phyloP scores from a whole-genome alignment of 176 grass and related monocot species.

The Neostapfia colusana region DNA sequence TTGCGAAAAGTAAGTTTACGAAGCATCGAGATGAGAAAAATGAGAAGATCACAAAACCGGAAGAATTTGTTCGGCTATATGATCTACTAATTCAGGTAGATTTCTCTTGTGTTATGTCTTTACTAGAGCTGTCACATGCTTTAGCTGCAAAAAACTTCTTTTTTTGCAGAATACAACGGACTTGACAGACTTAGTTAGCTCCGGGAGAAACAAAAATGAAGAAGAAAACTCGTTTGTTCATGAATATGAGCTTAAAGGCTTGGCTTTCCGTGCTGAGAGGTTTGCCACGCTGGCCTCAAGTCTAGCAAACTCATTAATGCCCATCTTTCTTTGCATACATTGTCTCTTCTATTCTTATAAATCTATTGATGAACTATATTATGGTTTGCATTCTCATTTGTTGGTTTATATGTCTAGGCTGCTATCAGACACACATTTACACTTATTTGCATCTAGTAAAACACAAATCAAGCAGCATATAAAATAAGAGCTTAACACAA shows the following conservation, averaged over 20 bases:
- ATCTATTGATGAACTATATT: background rate
- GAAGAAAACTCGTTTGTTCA: constrained; percentile 79
- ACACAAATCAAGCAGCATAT: background rate
- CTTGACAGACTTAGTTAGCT: constrained; percentile 94
- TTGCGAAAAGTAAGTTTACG: constrained; percentile 97
- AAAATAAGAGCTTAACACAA: constrained; percentile 17
- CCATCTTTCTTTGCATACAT: background rate
- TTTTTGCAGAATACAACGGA: constrained; percentile 86
- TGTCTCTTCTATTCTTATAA: background rate
- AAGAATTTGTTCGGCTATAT: constrained; percentile 92
- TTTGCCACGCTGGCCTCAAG: constrained; percentile 33
- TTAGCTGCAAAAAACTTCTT: constrained; percentile 20
- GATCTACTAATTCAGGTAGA: constrained; percentile 92
- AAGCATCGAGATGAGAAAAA: constrained; percentile 83
- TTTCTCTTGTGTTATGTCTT: constrained; percentile 26
- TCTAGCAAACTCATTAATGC: background rate
- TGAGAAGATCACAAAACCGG: constrained; percentile 93
- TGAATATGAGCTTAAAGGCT: constrained; percentile 72
- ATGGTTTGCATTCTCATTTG: background rate
- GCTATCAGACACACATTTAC: background rate
- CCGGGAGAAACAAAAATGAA: constrained; percentile 79
- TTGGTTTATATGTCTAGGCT: background rate
- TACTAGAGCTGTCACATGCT: constrained; percentile 28
- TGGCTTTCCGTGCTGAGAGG: constrained; percentile 82
- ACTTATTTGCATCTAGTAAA: background rate